phyloP scores from a whole-genome alignment of 83 land plant species.

The Larix sibirica region DNA sequence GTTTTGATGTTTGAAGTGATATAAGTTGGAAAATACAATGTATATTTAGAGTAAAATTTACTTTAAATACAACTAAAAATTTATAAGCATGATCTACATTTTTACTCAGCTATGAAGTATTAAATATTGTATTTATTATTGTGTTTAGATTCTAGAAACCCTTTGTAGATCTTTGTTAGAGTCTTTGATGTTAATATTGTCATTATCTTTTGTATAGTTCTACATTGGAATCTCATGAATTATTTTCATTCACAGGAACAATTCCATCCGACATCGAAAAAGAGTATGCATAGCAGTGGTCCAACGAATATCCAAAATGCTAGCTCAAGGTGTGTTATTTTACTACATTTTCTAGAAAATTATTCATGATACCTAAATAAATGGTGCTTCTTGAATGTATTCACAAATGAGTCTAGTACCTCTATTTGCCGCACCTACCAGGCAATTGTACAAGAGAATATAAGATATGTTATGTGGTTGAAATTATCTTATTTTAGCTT shows the following conservation, averaged over 20 bases:
- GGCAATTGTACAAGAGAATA: neutral
- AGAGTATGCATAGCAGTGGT: slow-evolving; percentile 85
- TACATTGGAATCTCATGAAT: neutral
- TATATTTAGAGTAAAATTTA: no score
- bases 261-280: slow-evolving; percentile 65
- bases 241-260: slow-evolving; percentile 52
- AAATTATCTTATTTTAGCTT: no score
- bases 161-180: neutral
- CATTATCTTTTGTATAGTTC: neutral
- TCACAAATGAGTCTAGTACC: neutral
- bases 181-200: neutral
- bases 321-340: slow-evolving; percentile 52
- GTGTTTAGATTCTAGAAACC: neutral
- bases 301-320: slow-evolving; percentile 47
- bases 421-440: neutral
- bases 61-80: neutral
- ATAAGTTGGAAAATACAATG: neutral
- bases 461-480: neutral
- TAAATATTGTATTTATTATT: neutral
- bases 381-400: neutral
- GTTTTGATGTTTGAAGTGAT: neutral
- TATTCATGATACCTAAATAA: no score
- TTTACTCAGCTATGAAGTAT: neutral
- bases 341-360: neutral
- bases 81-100: neutral